phyloP scores from a whole-genome alignment of 352 stramenopile species.

The Globisporangium alternatum region DNA sequence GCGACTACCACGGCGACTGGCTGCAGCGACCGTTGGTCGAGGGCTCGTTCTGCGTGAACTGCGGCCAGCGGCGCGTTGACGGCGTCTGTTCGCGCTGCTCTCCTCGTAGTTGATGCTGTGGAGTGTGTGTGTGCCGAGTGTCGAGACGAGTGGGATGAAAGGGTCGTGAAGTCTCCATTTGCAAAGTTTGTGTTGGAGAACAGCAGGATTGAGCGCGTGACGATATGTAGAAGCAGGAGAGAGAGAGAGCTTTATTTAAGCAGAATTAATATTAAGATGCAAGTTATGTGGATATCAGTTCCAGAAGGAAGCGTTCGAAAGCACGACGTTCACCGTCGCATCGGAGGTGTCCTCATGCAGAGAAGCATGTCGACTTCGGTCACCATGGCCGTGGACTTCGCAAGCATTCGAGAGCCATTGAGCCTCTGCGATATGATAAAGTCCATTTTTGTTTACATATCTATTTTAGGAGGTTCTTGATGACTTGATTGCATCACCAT shows the following conservation, averaged over 20 bases:
- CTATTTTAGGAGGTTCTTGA: not conserved
- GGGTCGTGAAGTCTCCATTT: not conserved
- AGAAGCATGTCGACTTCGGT: too few species aligned
- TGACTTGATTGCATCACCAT: not conserved
- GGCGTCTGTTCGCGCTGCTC: conserved; percentile 39
- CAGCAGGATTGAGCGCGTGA: not conserved
- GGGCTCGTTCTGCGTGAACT: conserved; percentile 51
- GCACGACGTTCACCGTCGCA: not conserved
- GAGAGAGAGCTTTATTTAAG: conserved; percentile 10
- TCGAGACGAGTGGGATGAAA: not conserved
- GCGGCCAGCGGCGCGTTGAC: conserved; percentile 37
- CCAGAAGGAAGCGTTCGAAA: not conserved
- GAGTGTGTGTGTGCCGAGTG: not conserved
- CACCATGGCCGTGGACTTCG: too few species aligned
- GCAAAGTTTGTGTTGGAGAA: not conserved
- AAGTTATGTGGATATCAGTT: not conserved
- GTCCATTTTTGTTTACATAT: not conserved
- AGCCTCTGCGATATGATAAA: not conserved
- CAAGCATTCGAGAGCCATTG: too few species aligned
- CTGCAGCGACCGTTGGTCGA: conserved; percentile 42
- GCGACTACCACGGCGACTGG: conserved; percentile 54
- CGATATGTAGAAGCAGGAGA: not conserved
- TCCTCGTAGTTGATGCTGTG: not conserved
- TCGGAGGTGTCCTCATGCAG: not conserved
- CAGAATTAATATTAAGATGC: conserved; percentile 13